Conservation (phyloP, 257 asterid species). For the Capsicum chinense region DNA sequence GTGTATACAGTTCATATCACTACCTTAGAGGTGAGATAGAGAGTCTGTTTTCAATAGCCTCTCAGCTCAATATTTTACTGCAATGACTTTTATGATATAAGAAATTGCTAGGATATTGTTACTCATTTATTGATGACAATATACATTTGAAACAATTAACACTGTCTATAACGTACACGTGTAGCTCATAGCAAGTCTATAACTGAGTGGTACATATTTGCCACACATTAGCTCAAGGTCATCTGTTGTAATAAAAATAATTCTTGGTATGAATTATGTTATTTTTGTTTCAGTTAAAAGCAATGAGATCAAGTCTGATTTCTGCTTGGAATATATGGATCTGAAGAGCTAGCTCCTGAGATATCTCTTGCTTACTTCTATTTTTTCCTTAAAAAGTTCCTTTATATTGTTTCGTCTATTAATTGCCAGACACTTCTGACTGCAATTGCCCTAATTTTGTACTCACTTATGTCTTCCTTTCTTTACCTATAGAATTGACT, state of each 20-base stretch:
- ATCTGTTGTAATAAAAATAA: slow-evolving; percentile 1
- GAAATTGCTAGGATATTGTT: neutral
- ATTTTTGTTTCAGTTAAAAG: neutral
- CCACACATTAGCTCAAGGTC: neutral
- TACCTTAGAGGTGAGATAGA: too few species aligned
- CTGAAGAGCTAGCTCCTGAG: neutral
- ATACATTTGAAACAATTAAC: neutral
- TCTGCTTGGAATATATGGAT: neutral
- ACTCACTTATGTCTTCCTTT: neutral
- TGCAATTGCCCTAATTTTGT: neutral
- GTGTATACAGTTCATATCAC: too few species aligned
- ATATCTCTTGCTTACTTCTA: neutral
- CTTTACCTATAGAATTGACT: slow-evolving; percentile 10
- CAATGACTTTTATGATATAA: neutral
- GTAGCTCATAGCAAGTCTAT: too few species aligned
- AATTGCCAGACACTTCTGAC: neutral
- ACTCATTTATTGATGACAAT: neutral
- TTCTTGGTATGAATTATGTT: neutral
- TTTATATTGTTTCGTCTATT: neutral
- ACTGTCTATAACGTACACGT: neutral
- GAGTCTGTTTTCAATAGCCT: too few species aligned
- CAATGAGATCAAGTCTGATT: slow-evolving; percentile 10
- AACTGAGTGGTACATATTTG: neutral
- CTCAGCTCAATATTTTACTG: neutral
- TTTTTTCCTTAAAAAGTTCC: too few species aligned